These are phyloP conservation scores for Alternaria infectoria DNA, from an alignment of 2,329 filamentous ascomycete genomes.

Conservation along the genomic window DNA sequence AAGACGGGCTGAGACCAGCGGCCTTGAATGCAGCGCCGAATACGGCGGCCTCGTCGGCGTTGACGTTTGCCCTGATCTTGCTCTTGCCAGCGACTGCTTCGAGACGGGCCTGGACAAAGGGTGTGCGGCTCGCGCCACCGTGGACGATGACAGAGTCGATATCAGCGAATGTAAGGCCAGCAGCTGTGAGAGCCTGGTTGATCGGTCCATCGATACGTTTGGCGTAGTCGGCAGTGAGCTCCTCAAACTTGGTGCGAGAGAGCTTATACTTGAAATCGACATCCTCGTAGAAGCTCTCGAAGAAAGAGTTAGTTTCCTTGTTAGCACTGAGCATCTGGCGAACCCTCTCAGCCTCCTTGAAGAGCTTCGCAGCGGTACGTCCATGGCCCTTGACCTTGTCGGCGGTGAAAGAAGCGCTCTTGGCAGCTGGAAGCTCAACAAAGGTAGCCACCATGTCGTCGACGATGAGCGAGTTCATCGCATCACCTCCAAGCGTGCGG, in stretches of 20 bases:
- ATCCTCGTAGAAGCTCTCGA: constrained; percentile 90
- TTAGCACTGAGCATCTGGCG: constrained; percentile 95
- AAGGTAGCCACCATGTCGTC: constrained; percentile 88
- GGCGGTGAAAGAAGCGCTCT: constrained; percentile 67
- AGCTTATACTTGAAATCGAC: constrained; percentile 94
- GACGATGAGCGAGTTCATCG: constrained; percentile 84
- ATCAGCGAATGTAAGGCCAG: constrained; percentile 75
- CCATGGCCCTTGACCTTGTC: constrained; percentile 75
- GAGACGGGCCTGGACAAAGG: constrained; percentile 89
- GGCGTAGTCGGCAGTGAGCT: constrained; percentile 71
- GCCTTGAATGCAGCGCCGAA: constrained; percentile 96
- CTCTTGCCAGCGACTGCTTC: constrained; percentile 75
- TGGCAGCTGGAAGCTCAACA: constrained; percentile 67
- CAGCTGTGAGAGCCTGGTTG: constrained; percentile 73
- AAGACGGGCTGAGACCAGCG: constrained; percentile 88
- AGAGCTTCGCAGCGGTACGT: constrained; percentile 85
- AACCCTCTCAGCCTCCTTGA: constrained; percentile 86
- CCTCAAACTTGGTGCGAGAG: constrained; percentile 79
- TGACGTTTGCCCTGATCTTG: constrained; percentile 92
- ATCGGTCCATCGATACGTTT: constrained; percentile 73
- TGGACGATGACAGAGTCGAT: constrained; percentile 92
- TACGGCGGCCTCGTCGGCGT: constrained; percentile 94
- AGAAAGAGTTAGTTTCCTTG: constrained; percentile 76
- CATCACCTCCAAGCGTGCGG: constrained; percentile 84
- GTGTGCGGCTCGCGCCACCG: constrained; percentile 86